Percentiles rank a stretch among this genome's conserved stretches.
These are phyloP conservation scores for Solanum virginianum DNA, from an alignment of 257 asterid genomes.

Conservation along the genomic window DNA sequence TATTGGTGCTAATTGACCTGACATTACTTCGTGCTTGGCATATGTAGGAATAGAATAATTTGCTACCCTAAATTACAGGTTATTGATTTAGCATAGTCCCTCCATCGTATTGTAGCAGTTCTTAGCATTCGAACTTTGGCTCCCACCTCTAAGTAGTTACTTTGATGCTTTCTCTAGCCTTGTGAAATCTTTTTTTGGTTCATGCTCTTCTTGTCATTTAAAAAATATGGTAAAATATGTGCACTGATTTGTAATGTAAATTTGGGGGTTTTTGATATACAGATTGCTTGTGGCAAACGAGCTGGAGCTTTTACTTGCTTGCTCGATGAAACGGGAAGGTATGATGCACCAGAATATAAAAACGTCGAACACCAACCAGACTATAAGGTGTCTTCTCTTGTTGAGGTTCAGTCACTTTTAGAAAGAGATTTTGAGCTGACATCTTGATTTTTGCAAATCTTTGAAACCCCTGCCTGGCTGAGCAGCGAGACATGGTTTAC, in stretches of 20 bases:
- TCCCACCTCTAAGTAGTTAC: background rate
- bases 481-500: background rate
- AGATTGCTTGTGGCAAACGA: conserved; percentile 90
- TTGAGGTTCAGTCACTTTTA: conserved; percentile 42
- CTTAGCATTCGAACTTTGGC: background rate
- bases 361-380: conserved; percentile 61
- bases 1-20: background rate
- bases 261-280: background rate
- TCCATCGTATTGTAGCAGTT: background rate
- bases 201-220: background rate
- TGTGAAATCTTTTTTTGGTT: background rate
- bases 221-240: background rate
- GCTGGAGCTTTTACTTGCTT: conserved; percentile 82
- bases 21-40: background rate
- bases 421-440: conserved; percentile 46
- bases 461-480: background rate
- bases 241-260: background rate
- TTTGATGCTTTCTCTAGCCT: background rate
- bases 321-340: conserved; percentile 91
- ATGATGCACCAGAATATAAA: conserved; percentile 49
- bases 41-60: background rate
- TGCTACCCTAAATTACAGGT: background rate
- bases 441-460: conserved; percentile 18
- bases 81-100: background rate
- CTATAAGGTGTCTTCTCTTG: conserved; percentile 66